phyloP scores from a whole-genome alignment of 2,329 filamentous ascomycete genomes.

The Dactylellina leptospora region DNA sequence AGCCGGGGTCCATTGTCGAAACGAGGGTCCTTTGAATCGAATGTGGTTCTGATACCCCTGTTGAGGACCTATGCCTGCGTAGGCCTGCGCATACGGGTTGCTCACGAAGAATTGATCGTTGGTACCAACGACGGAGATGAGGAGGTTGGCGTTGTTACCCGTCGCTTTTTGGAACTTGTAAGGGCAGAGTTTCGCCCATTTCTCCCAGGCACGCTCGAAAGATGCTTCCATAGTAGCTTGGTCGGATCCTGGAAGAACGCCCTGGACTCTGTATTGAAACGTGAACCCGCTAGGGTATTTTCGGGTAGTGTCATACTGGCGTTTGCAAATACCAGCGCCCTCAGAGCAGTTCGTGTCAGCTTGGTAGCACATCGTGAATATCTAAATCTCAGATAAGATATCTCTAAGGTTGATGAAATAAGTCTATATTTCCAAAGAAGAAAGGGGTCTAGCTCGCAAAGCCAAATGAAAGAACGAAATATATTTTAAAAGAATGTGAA shows the following conservation, averaged over 20 bases:
- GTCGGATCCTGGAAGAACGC: conserved; percentile 25
- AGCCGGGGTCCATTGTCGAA: not conserved
- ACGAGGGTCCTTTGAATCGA: conserved; percentile 11
- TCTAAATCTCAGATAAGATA: too few species aligned
- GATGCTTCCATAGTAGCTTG: conserved; percentile 24
- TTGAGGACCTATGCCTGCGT: conserved; percentile 6
- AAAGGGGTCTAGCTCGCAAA: too few species aligned
- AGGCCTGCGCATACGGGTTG: conserved; percentile 21
- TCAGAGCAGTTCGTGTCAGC: too few species aligned
- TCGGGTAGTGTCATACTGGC: not conserved
- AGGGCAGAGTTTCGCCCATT: conserved; percentile 21
- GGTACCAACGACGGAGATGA: conserved; percentile 15
- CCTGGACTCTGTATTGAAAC: conserved; percentile 29
- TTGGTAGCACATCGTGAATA: too few species aligned
- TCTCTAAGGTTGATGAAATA: too few species aligned
- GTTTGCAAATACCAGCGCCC: conserved; percentile 1
- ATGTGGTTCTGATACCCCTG: conserved; percentile 4
- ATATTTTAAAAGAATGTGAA: too few species aligned
- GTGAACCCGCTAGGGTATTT: conserved; percentile 12
- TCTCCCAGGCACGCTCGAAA: conserved; percentile 21
- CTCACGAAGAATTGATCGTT: conserved; percentile 16
- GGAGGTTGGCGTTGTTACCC: conserved; percentile 11
- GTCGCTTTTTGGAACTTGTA: conserved; percentile 32
- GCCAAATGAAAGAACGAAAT: too few species aligned
- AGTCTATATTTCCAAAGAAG: too few species aligned